Percentiles rank a stretch among this genome's conserved stretches.
Conservation (phyloP, 345 rosid genomes). For the Gossypioides kirkii region DNA sequence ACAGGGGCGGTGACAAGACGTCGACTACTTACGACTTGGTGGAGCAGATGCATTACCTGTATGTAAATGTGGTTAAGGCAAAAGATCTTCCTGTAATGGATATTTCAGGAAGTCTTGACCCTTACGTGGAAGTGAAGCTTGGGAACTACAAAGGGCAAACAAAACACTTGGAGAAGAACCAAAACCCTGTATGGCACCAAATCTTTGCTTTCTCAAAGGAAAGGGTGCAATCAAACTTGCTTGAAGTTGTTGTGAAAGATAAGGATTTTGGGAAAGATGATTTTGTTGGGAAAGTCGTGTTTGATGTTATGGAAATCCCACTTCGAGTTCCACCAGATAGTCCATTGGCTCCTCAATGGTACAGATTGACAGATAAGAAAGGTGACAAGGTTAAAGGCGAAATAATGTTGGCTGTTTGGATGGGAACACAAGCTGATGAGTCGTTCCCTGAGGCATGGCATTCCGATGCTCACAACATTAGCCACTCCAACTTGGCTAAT, state of each 20-base stretch:
- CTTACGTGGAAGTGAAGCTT: slow-evolving; percentile 88
- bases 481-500: slow-evolving; percentile 61
- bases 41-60: slow-evolving; percentile 85
- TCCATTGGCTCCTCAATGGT: slow-evolving; percentile 97
- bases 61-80: slow-evolving; percentile 87
- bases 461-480: slow-evolving; percentile 80
- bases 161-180: slow-evolving; percentile 76
- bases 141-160: slow-evolving; percentile 91
- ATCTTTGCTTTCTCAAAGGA: slow-evolving; percentile 92
- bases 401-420: slow-evolving; percentile 95
- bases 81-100: slow-evolving; percentile 83
- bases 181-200: slow-evolving; percentile 81
- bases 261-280: slow-evolving; percentile 81
- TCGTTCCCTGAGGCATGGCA: slow-evolving; percentile 96
- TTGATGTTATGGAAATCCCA: slow-evolving; percentile 74
- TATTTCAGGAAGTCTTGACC: slow-evolving; percentile 81
- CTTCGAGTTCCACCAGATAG: slow-evolving; percentile 84
- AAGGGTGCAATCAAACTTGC: slow-evolving; percentile 58
- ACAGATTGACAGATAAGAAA: slow-evolving; percentile 57
- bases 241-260: slow-evolving; percentile 79
- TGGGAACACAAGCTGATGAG: slow-evolving; percentile 98
- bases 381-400: slow-evolving; percentile 71
- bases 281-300: slow-evolving; percentile 50
- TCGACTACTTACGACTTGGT: slow-evolving; percentile 82
- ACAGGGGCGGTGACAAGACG: slow-evolving; percentile 67